A percentile compares a stretch with the other conserved stretches of the same genome.
Evolutionary conservation across 75 land plant species (phyloP).

Genomic region (Cryptomeria japonica): DNA sequence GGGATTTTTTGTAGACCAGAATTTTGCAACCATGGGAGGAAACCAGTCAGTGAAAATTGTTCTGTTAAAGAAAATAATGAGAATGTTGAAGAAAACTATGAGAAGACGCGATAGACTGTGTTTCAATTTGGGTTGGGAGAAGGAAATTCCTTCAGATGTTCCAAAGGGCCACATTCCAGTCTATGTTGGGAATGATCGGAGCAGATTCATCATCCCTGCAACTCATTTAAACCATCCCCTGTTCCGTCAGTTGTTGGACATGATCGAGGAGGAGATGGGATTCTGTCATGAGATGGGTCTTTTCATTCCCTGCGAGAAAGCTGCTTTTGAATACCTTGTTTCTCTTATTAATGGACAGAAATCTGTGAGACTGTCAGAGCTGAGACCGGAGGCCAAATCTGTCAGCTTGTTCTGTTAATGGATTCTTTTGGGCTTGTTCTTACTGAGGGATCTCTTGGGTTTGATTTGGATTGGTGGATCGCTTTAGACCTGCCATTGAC

Average conservation of each 20-base stretch:
- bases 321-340: not conserved
- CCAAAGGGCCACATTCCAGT: not conserved
- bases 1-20: too few relatives aligned
- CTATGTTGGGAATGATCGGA: not conserved
- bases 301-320: slow-evolving; percentile 23
- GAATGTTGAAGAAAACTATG: not conserved
- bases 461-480: too few relatives aligned
- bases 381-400: not conserved
- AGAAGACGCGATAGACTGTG: not conserved
- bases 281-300: not conserved
- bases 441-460: too few relatives aligned
- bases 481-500: too few relatives aligned
- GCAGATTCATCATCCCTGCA: not conserved
- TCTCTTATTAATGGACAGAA: not conserved
- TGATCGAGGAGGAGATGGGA: not conserved
- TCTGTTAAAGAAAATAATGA: not conserved
- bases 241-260: not conserved
- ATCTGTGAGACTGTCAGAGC: not conserved
- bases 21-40: too few relatives aligned
- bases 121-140: not conserved
- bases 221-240: not conserved
- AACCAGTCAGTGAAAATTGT: not conserved
- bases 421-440: too few relatives aligned
- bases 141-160: slow-evolving; percentile 35
- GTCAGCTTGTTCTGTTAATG: too few relatives aligned